These are phyloP conservation scores for Themeda triandra DNA, from an alignment of 176 grass and related monocot species.

Conservation along the genomic window DNA sequence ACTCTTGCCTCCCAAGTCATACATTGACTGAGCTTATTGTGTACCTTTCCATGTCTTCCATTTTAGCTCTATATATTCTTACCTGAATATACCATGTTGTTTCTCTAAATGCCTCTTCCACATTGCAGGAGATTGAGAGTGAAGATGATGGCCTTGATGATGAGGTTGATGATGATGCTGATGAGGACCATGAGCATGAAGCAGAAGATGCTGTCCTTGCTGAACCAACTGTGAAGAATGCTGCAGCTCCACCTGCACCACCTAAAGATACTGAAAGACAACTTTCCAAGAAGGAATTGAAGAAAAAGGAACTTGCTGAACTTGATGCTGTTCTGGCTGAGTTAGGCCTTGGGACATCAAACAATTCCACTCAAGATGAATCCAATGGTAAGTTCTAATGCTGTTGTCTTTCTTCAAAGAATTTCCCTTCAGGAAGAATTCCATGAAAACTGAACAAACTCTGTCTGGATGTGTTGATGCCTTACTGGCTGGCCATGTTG, in stretches of 20 bases:
- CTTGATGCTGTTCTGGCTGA: slow-evolving; percentile 85
- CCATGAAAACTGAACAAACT: not conserved
- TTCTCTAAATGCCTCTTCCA: not conserved
- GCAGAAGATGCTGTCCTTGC: slow-evolving; percentile 31
- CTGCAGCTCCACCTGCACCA: slow-evolving; percentile 36
- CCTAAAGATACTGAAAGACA: slow-evolving; percentile 86
- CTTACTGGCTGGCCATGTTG: not conserved
- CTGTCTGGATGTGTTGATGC: not conserved
- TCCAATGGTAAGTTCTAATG: slow-evolving; percentile 29
- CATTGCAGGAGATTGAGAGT: slow-evolving; percentile 80
- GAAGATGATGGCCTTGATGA: slow-evolving; percentile 86
- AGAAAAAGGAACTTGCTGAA: slow-evolving; percentile 92
- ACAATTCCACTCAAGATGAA: slow-evolving; percentile 38
- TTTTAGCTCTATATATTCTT: not conserved
- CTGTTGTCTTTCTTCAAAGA: not conserved
- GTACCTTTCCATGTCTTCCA: not conserved
- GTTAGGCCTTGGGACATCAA: slow-evolving; percentile 45
- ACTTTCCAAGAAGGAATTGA: slow-evolving; percentile 93
- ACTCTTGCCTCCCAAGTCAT: not conserved
- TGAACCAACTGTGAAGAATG: slow-evolving; percentile 40
- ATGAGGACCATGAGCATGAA: slow-evolving; percentile 61
- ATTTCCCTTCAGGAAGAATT: not conserved
- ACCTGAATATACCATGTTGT: not conserved
- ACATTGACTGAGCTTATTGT: not conserved
- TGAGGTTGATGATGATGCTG: slow-evolving; percentile 56